Evolutionary conservation across 192 early-diverging fungal genomes (phyloP), one percentile per base, ranked within the genome.

Genomic region (Entomortierella beljakovae): DNA sequence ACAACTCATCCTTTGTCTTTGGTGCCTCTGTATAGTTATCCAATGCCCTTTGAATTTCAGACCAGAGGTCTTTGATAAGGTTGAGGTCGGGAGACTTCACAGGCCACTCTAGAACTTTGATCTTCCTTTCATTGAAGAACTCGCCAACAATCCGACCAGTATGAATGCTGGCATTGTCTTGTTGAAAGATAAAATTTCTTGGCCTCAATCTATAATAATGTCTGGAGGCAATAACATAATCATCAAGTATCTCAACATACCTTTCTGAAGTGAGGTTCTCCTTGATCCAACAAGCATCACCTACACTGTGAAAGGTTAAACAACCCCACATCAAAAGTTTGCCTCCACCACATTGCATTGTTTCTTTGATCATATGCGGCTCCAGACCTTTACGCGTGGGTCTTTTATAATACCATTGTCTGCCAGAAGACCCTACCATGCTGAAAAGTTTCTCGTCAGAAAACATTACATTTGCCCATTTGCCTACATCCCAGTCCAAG

Each of bases 381-480:
- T 52, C n/a, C n/a, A n/a, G 52, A 2, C 25, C 16, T n/a, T 51
- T 13, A 37, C 3, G 35, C 28, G 22, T 23, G 9, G 6, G 18
- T 6, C 23, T 38, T n/a, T 29, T 13, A 28, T 38, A 65, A 15
- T 55, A 38, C 6, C 23, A 55, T 34, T 65, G 25, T 38, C 31
- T 65, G 34, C 63, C 46, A 34, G 28, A 58, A 16, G 56, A 49
- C 46, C 56, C 56, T 20, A 51, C 13, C 13, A 6, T 28, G 31
- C 66, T 51, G 66, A 68, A 22, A 10, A 35, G 13, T 18, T 20
- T 49, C 50, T 75, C 64, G 38, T 75, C 71, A 6, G 71, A 66
- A 34, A 64, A 75, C 50, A 52, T 52, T 15, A 68, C 64, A 18
- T 22, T 28, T n/a, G 38, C 60, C 65, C 73, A 76, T 25, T 76